Conservation (phyloP, 257 asterid genomes). For the Anisodus tanguticus region DNA sequence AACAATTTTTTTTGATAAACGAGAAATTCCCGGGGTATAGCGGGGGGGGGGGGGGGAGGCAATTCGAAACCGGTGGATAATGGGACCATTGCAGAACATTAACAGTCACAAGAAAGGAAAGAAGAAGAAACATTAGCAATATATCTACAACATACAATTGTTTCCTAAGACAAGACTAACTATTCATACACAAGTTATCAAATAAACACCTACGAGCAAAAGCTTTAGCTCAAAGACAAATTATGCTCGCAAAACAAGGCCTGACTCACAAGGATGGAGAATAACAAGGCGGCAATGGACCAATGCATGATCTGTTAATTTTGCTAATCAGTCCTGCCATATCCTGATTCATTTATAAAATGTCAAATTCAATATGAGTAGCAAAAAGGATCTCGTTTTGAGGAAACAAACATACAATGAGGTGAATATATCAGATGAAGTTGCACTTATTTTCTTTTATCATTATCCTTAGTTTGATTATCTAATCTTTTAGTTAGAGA, state of each 20-base stretch:
- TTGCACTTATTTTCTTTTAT: neutral
- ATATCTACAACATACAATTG: no score
- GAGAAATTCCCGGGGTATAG: neutral
- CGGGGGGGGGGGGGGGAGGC: neutral
- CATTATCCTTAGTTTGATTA: neutral
- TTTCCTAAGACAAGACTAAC: constrained; percentile 5
- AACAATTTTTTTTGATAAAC: neutral
- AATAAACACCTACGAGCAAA: neutral
- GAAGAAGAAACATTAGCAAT: neutral
- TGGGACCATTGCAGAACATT: neutral
- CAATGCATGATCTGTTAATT: constrained; percentile 92
- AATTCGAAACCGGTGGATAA: neutral
- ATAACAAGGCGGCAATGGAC: constrained; percentile 96
- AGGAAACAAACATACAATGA: constrained; percentile 2
- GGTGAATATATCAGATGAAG: neutral
- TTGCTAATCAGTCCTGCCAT: constrained; percentile 99
- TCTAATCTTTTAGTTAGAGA: neutral
- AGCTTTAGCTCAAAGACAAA: neutral
- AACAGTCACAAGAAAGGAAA: neutral
- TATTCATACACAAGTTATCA: neutral
- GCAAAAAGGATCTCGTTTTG: neutral
- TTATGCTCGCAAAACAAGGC: neutral
- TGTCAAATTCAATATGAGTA: neutral
- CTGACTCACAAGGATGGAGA: constrained; percentile 86
- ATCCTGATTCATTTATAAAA: constrained; percentile 60